A percentile compares a stretch with the other conserved stretches of the same genome.
Evolutionary conservation across 805 yeast genomes (phyloP).

Genomic region (Ogataea saltuana): DNA sequence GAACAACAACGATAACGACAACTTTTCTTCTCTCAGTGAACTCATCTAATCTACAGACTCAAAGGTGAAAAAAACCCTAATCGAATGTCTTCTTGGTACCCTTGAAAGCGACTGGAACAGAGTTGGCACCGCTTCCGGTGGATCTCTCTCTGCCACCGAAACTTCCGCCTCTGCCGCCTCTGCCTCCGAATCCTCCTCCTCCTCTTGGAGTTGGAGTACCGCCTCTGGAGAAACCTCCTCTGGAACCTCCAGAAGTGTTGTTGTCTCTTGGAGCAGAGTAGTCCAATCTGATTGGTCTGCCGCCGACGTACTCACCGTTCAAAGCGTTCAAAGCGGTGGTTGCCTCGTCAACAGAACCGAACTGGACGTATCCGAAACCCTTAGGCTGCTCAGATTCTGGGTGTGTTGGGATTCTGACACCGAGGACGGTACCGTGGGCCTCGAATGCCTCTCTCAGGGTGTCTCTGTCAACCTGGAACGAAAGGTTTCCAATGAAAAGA

Average conservation of each 20-base stretch:
- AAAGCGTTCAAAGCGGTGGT: constrained; percentile 81
- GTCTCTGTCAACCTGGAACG: constrained; percentile 88
- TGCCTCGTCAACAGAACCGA: constrained; percentile 83
- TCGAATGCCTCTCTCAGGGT: constrained; percentile 70
- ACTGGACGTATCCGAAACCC: constrained; percentile 98
- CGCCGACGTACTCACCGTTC: constrained; percentile 86
- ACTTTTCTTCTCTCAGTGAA: constrained; percentile 6
- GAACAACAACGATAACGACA: constrained; percentile 1
- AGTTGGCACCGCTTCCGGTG: constrained; percentile 62
- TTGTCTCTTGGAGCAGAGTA: constrained; percentile 77
- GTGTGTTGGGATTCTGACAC: constrained; percentile 95
- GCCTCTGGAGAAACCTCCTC: constrained; percentile 38
- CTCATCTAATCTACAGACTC: constrained; percentile 8
- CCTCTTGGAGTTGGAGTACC: constrained; percentile 44
- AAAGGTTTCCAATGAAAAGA: constrained; percentile 91
- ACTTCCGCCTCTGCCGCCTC: constrained; percentile 29
- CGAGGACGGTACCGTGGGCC: constrained; percentile 76
- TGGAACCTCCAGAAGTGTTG: constrained; percentile 24
- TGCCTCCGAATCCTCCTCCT: constrained; percentile 43
- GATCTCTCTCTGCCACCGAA: constrained; percentile 45
- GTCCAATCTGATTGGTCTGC: constrained; percentile 94
- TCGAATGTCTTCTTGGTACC: constrained; percentile 86
- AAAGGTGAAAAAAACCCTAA: no score
- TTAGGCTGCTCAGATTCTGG: constrained; percentile 99
- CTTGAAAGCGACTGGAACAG: constrained; percentile 69